phyloP scores from a whole-genome alignment of 176 grass and related monocot species.

The Carex littledalei region DNA sequence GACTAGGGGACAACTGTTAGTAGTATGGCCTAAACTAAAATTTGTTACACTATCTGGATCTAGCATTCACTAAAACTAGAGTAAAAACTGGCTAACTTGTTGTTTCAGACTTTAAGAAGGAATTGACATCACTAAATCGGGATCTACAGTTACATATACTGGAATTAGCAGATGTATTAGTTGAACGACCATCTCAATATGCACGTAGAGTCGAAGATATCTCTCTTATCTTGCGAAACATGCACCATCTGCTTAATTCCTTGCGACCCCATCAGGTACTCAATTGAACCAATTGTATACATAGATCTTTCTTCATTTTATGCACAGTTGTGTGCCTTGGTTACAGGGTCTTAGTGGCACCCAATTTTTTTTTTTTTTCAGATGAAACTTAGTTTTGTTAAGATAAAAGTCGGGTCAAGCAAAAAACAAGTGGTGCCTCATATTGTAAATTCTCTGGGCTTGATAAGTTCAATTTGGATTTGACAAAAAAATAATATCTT shows the following conservation, averaged over 20 bases:
- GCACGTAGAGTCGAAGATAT: slow-evolving; percentile 86
- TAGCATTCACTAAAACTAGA: not conserved
- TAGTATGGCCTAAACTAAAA: not conserved
- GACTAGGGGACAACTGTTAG: not conserved
- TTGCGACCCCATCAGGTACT: slow-evolving; percentile 78
- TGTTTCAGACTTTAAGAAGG: slow-evolving; percentile 78
- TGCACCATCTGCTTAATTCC: slow-evolving; percentile 88
- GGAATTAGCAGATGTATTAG: slow-evolving; percentile 85
- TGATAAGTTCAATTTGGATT: not conserved
- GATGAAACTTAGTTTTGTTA: not conserved
- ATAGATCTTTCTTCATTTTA: not conserved
- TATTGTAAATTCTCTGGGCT: not conserved
- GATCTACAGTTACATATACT: slow-evolving; percentile 93
- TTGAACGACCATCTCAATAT: slow-evolving; percentile 91
- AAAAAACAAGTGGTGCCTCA: not conserved
- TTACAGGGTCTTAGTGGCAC: not conserved
- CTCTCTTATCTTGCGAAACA: slow-evolving; percentile 84
- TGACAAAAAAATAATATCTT: not conserved
- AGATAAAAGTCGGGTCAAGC: not conserved
- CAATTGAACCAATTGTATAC: not conserved
- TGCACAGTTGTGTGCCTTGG: not conserved
- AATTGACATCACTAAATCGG: slow-evolving; percentile 81
- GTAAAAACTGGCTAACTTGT: not conserved
- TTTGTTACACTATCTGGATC: not conserved
- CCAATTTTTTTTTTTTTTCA: not conserved